Evolutionary conservation across 1,284 basidiomycete species (phyloP).

Genomic region (Volvariella volvacea): DNA sequence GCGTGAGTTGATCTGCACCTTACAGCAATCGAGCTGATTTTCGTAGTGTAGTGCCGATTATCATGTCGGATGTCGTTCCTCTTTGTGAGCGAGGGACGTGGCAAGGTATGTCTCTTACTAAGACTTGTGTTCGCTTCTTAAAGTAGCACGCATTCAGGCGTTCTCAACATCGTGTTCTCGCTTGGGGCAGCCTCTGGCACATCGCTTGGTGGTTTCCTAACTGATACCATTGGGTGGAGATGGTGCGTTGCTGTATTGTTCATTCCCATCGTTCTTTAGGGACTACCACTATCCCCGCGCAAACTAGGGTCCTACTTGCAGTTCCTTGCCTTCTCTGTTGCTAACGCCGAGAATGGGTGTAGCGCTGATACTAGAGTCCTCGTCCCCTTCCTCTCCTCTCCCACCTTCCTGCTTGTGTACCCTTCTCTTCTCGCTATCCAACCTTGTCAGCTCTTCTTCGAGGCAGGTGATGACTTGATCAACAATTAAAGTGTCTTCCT

Average conservation of each 20-base stretch:
- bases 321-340: conserved; percentile 26
- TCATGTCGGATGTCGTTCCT: conserved; percentile 57
- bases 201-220: conserved; percentile 50
- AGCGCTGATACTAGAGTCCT: conserved; percentile 31
- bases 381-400: conserved; percentile 26
- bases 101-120: conserved; percentile 36
- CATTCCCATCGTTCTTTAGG: not conserved
- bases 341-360: conserved; percentile 39
- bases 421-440: conserved; percentile 62
- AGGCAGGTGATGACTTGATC: conserved; percentile 77
- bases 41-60: conserved; percentile 50
- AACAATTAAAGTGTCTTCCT: conserved; percentile 69
- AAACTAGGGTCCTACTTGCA: no score
- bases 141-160: conserved; percentile 21
- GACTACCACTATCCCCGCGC: no score
- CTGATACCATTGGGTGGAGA: conserved; percentile 59
- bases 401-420: no score
- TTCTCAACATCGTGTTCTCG: conserved; percentile 52
- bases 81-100: conserved; percentile 54
- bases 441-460: conserved; percentile 74
- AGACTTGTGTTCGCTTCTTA: not conserved
- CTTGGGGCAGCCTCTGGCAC: conserved; percentile 49
- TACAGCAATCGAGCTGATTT: not conserved
- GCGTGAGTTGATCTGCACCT: conserved; percentile 32
- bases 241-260: conserved; percentile 29